These are phyloP conservation scores for Lodderomyces pseudojiufengensis DNA, from an alignment of 1,139 yeast species.

Conservation along the genomic window DNA sequence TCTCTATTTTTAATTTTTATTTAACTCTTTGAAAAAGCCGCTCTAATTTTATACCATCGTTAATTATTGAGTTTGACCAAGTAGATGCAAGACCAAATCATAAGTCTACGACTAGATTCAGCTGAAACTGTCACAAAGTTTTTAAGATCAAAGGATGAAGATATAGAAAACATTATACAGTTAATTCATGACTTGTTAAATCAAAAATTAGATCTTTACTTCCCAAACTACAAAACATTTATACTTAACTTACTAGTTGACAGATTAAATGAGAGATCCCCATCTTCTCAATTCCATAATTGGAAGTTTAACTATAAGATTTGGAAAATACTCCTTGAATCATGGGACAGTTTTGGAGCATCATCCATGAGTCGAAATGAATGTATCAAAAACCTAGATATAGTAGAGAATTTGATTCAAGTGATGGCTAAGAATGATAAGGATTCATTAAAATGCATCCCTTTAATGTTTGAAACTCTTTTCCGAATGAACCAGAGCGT, in stretches of 20 bases:
- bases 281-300: constrained; percentile 24
- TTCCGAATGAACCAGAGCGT: constrained; percentile 18
- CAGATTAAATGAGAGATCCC: constrained; percentile 49
- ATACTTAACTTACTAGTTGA: constrained; percentile 66
- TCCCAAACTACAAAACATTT: constrained; percentile 62
- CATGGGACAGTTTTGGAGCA: constrained; percentile 31
- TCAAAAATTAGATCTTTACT: constrained; percentile 37
- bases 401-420: constrained; percentile 17
- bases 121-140: constrained; percentile 64
- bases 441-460: constrained; percentile 11
- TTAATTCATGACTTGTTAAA: constrained; percentile 41
- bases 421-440: constrained; percentile 12
- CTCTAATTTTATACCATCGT: too few relatives aligned
- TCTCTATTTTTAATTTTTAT: too few relatives aligned
- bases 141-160: constrained; percentile 54
- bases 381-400: constrained; percentile 31
- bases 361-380: constrained; percentile 20
- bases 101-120: constrained; percentile 17
- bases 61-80: too few relatives aligned
- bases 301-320: constrained; percentile 41
- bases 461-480: constrained; percentile 18
- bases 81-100: neutral
- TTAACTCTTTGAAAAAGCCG: too few relatives aligned
- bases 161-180: constrained; percentile 40
- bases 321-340: constrained; percentile 46